phyloP scores from a whole-genome alignment of 352 stramenopile genomes.

The Discostella stelligera region DNA sequence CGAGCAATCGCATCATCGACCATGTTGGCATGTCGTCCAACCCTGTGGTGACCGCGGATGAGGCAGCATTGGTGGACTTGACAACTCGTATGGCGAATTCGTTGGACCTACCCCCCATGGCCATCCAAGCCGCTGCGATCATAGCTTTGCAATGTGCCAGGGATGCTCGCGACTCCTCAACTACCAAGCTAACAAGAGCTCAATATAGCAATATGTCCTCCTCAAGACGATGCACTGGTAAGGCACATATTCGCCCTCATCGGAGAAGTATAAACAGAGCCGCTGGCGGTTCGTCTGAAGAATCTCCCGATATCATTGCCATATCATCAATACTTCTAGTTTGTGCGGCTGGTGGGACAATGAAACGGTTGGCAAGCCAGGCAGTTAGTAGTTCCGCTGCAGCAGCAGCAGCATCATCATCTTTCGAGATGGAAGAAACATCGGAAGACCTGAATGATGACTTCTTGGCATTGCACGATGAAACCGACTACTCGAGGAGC shows the following conservation, averaged over 20 bases:
- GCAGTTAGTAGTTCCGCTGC: slow-evolving; percentile 13
- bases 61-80: slow-evolving; percentile 30
- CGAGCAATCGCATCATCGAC: background rate
- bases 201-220: background rate
- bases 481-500: background rate
- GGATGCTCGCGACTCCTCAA: slow-evolving; percentile 4
- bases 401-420: background rate
- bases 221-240: background rate
- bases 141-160: slow-evolving; percentile 28
- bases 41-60: slow-evolving; percentile 6
- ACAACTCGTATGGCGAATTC: slow-evolving; percentile 36
- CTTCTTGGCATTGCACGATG: slow-evolving; percentile 3
- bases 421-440: background rate
- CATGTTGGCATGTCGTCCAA: background rate
- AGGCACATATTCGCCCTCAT: slow-evolving; percentile 5
- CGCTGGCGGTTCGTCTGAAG: background rate
- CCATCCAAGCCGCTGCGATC: slow-evolving; percentile 7
- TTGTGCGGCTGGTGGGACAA: slow-evolving; percentile 56
- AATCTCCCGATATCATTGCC: slow-evolving; percentile 32
- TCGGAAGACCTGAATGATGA: slow-evolving; percentile 31
- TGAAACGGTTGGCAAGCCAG: slow-evolving; percentile 68
- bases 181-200: background rate
- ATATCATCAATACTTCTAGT: slow-evolving; percentile 51
- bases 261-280: background rate
- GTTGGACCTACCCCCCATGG: slow-evolving; percentile 25